phyloP scores from a whole-genome alignment of 179 eudicot genomes.

The Camellia oleifera region DNA sequence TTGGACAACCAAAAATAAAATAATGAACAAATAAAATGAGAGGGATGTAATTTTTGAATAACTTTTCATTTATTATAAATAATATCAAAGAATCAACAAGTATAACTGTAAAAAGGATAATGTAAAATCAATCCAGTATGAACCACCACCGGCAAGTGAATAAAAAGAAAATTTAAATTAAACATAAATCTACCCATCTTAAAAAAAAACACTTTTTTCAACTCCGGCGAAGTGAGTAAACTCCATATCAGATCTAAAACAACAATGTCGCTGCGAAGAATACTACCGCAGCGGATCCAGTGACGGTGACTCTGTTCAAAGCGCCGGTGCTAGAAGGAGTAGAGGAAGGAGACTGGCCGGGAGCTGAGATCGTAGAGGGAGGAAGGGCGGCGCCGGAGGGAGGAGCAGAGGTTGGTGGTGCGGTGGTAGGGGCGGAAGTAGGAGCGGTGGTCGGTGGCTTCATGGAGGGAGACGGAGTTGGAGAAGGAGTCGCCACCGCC shows the following conservation, averaged over 20 bases:
- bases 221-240: background rate
- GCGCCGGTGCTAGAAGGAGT: constrained; percentile 27
- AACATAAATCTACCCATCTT: background rate
- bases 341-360: constrained; percentile 19
- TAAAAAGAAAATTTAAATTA: background rate
- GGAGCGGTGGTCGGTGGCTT: constrained; percentile 27
- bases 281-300: constrained; percentile 46
- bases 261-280: constrained; percentile 39
- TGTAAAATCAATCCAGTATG: too few relatives aligned
- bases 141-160: background rate
- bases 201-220: too few relatives aligned
- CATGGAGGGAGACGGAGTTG: constrained; percentile 6
- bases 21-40: too few relatives aligned
- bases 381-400: constrained; percentile 19
- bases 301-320: constrained; percentile 39
- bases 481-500: constrained; percentile 15
- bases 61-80: too few relatives aligned
- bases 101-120: too few relatives aligned
- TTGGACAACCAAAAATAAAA: too few relatives aligned
- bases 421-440: constrained; percentile 12
- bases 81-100: too few relatives aligned
- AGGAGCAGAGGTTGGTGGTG: constrained; percentile 23
- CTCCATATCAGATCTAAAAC: constrained; percentile 44
- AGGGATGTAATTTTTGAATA: too few relatives aligned
- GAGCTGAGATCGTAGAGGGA: constrained; percentile 11